Percentiles rank a stretch among this genome's conserved stretches.
Conservation (phyloP, 1,139 yeast species). For the Petasospora fabianii region DNA sequence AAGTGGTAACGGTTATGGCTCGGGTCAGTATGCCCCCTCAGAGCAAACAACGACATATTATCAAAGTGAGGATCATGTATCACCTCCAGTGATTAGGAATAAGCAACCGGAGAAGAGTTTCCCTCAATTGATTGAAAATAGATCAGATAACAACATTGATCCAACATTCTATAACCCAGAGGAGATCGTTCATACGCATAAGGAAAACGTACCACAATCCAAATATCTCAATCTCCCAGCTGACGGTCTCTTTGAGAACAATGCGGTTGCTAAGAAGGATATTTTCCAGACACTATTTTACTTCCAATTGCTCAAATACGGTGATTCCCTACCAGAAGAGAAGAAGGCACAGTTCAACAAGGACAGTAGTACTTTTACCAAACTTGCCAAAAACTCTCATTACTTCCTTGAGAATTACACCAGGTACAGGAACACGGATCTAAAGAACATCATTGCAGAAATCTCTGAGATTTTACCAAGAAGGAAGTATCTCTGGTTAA, state of each 20-base stretch:
- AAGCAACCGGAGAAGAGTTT: background rate
- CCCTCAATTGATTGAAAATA: slow-evolving; percentile 2
- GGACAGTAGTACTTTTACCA: slow-evolving; percentile 13
- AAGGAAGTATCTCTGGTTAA: slow-evolving; percentile 21
- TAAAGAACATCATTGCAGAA: slow-evolving; percentile 17
- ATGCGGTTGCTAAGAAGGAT: slow-evolving; percentile 21
- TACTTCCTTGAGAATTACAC: slow-evolving; percentile 17
- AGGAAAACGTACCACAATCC: slow-evolving; percentile 14
- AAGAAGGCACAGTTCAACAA: slow-evolving; percentile 2
- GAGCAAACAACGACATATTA: too few species aligned
- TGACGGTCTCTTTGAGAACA: slow-evolving; percentile 21
- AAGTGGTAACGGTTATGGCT: too few species aligned
- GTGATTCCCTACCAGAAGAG: slow-evolving; percentile 3
- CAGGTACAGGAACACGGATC: slow-evolving; percentile 16
- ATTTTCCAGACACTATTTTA: slow-evolving; percentile 15
- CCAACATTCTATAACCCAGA: slow-evolving; percentile 22
- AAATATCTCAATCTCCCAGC: slow-evolving; percentile 14
- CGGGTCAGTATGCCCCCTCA: too few species aligned
- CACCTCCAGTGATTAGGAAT: too few species aligned
- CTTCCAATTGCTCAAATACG: slow-evolving; percentile 13
- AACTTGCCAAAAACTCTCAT: slow-evolving; percentile 16
- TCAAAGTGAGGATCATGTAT: background rate
- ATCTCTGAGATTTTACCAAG: slow-evolving; percentile 19
- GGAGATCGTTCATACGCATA: slow-evolving; percentile 18
- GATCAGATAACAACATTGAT: slow-evolving; percentile 21